Conservation (phyloP, 768 basidiomycete genomes). For the Pluteus cervinus region DNA sequence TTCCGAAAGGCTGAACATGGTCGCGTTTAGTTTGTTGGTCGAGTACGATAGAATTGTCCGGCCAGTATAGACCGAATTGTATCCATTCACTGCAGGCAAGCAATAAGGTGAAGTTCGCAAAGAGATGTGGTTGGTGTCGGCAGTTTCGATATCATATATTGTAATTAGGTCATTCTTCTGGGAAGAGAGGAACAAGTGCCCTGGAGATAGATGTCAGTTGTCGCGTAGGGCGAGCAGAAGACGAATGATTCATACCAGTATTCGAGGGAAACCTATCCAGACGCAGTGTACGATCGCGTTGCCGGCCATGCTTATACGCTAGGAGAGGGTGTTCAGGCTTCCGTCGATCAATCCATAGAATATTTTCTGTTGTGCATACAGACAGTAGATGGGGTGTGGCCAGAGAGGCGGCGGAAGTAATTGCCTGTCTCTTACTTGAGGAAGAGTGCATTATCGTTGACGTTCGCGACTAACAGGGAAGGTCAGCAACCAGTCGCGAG, state of each 20-base stretch:
- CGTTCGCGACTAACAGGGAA: constrained; percentile 21
- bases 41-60: too few relatives aligned
- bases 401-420: constrained; percentile 51
- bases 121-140: constrained; percentile 35
- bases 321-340: constrained; percentile 52
- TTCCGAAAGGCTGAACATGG: constrained; percentile 42
- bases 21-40: constrained; percentile 15
- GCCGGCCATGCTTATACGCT: constrained; percentile 54
- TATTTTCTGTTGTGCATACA: constrained; percentile 52
- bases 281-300: constrained; percentile 54
- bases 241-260: too few relatives aligned
- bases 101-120: constrained; percentile 38
- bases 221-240: too few relatives aligned
- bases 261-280: too few relatives aligned
- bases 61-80: too few relatives aligned
- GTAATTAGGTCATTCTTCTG: constrained; percentile 52
- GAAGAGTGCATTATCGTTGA: constrained; percentile 28
- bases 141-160: constrained; percentile 54
- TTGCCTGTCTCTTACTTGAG: constrained; percentile 24
- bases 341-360: constrained; percentile 69
- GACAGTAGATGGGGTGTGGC: constrained; percentile 39
- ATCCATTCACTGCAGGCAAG: constrained; percentile 24
- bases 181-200: constrained; percentile 53
- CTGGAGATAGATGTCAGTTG: constrained; percentile 23
- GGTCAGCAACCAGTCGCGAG: constrained; percentile 1